Conservation (phyloP, 164 flowering plant species). For the Vitis rupestris region DNA sequence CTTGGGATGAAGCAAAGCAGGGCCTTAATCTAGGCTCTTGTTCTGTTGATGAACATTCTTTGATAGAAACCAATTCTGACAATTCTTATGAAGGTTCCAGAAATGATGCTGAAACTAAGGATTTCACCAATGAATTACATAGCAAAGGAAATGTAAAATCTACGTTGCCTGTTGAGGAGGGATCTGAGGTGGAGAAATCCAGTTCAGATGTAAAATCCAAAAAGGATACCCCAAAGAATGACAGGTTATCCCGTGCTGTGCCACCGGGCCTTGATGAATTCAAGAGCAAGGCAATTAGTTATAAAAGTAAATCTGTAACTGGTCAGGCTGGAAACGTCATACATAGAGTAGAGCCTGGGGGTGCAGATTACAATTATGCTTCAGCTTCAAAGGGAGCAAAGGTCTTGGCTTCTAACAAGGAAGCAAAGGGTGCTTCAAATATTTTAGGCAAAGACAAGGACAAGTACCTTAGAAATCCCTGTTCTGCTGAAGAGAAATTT, state of each 20-base stretch:
- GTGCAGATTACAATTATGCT: slow-evolving; percentile 89
- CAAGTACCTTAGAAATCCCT: slow-evolving; percentile 93
- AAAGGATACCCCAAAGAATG: slow-evolving; percentile 36
- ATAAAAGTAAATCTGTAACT: slow-evolving; percentile 44
- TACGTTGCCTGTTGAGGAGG: slow-evolving; percentile 18
- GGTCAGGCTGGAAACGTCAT: slow-evolving; percentile 54
- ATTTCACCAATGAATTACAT: slow-evolving; percentile 5
- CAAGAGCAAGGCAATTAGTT: slow-evolving; percentile 68
- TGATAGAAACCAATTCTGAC: slow-evolving; percentile 12
- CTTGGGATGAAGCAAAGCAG: slow-evolving; percentile 37
- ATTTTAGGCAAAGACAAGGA: slow-evolving; percentile 84
- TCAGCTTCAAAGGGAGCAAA: slow-evolving; percentile 96
- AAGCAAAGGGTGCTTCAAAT: slow-evolving; percentile 88
- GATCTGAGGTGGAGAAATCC: slow-evolving; percentile 25
- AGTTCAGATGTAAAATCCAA: slow-evolving; percentile 23
- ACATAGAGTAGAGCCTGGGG: slow-evolving; percentile 88
- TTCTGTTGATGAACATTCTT: slow-evolving; percentile 14
- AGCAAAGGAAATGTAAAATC: slow-evolving; percentile 16
- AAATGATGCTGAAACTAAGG: slow-evolving; percentile 14
- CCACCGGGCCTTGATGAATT: slow-evolving; percentile 86
- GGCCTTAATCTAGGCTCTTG: slow-evolving; percentile 16
- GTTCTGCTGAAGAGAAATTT: slow-evolving; percentile 91
- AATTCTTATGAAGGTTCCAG: slow-evolving; percentile 17
- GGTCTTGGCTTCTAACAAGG: slow-evolving; percentile 80
- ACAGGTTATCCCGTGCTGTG: slow-evolving; percentile 46